Evolutionary conservation across 2,329 filamentous ascomycete species (phyloP), one percentile per base, ranked within the genome.

Genomic region (Remersonia thermophila): DNA sequence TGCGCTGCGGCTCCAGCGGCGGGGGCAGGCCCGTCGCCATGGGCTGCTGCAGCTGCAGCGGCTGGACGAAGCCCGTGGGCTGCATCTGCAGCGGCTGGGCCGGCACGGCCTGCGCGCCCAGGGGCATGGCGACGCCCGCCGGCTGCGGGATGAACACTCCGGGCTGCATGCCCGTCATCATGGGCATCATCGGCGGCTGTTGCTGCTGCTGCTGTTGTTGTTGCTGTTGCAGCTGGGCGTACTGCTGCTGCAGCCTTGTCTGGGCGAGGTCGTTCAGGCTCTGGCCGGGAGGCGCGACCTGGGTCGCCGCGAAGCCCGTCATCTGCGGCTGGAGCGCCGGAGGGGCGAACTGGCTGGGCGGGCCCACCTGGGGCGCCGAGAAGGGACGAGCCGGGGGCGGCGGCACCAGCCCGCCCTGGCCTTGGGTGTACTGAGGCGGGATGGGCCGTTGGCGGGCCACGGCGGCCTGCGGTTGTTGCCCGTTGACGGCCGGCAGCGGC

Each of bases 361-460:
- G 80, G 33, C 74, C 80, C 36, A 85, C 82, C 55, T 85, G 82
- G 17, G 91, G 89, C 27, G 91, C 89, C 28, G 89, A 95, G 10
- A 91, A 69, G 7, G 91, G 81, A 42, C 91, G 73, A 35, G 77
- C 73, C 13, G 73, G 85, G 7, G 74, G 85, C 7, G 86, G 85
- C 33, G 80, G 72, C 43, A 87, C 73, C 27, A 93, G 65, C 13
- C 75, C 73, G 27, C 72, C 63, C 47, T 73, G 66, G 30, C 65
- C 68, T 39, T 73, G 70, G 42, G 69, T 63, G 30, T 63, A 64
- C 42, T 80, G 76, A 32, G 84, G 82, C 27, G 80, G 71, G 40
- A 75, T 63, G 30, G 85, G 86, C 44, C 85, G 68, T 55, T 84
- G 79, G 46, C 84, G 63, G 36, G 66, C 57, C 53, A 62, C 66